Percentiles rank a stretch among this genome's conserved stretches.
Conservation (phyloP, 2,329 filamentous ascomycete species). For the Ceratocystis colombiana region DNA sequence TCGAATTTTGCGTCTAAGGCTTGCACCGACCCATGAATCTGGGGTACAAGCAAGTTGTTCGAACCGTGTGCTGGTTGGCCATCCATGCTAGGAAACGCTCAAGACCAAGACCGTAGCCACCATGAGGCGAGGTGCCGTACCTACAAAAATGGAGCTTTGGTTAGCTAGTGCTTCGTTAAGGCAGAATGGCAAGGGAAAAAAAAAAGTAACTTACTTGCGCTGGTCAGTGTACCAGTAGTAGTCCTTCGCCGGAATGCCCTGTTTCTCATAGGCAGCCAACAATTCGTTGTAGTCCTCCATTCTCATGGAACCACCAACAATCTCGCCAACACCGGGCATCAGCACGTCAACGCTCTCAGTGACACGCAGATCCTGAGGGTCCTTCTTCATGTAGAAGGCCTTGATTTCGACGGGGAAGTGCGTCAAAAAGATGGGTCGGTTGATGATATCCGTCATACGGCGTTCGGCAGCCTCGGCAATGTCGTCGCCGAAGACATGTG, state of each 20-base stretch:
- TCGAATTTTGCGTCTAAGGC: constrained; percentile 41
- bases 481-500: constrained; percentile 88
- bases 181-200: constrained; percentile 7
- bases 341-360: constrained; percentile 82
- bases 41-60: constrained; percentile 63
- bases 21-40: constrained; percentile 74
- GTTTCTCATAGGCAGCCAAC: constrained; percentile 74
- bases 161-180: constrained; percentile 4
- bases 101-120: constrained; percentile 84
- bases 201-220: constrained; percentile 60
- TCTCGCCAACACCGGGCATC: constrained; percentile 93
- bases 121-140: constrained; percentile 85
- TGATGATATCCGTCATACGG: constrained; percentile 93
- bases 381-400: constrained; percentile 98
- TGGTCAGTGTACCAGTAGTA: constrained; percentile 99
- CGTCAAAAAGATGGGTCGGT: constrained; percentile 87
- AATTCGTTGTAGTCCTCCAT: constrained; percentile 86
- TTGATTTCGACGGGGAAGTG: constrained; percentile 98
- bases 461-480: constrained; percentile 97
- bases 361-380: constrained; percentile 63
- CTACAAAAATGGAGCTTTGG: constrained; percentile 35
- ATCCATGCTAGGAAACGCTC: constrained; percentile 64
- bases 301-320: constrained; percentile 93
- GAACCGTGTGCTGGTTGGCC: constrained; percentile 53
- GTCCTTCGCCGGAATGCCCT: constrained; percentile 70